These are phyloP conservation scores for Apostasia ramifera DNA, from an alignment of 106 monocot genomes.

Conservation along the genomic window DNA sequence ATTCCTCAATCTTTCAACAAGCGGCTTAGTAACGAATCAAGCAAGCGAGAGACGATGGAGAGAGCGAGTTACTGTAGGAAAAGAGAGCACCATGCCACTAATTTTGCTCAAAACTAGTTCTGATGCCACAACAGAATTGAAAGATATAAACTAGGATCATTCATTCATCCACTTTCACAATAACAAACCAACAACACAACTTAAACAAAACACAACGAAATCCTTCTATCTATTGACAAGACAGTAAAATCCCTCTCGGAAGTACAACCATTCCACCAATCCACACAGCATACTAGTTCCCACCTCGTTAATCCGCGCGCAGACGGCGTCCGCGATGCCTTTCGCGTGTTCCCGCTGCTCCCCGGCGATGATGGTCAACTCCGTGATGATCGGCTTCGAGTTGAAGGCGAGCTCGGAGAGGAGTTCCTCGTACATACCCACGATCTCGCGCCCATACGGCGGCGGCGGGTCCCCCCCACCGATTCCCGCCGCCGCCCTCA, in stretches of 20 bases:
- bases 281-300: background rate
- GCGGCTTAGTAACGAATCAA: background rate
- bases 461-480: conserved; percentile 9
- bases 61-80: background rate
- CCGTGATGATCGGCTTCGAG: conserved; percentile 94
- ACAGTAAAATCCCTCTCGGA: no score
- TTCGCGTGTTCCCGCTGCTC: conserved; percentile 48
- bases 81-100: no score
- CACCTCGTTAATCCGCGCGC: conserved; percentile 64
- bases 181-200: conserved; percentile 3
- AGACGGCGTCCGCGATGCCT: conserved; percentile 76
- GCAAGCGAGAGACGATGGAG: background rate
- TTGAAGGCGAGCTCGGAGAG: conserved; percentile 80
- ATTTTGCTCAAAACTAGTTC: no score
- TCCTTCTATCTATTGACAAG: background rate
- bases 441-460: conserved; percentile 34
- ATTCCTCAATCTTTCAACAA: background rate
- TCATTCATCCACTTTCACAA: background rate
- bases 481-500: conserved; percentile 1
- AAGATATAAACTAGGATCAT: background rate
- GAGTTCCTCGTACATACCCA: conserved; percentile 52
- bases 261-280: background rate
- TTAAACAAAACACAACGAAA: conserved; percentile 2
- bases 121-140: no score
- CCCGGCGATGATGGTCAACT: conserved; percentile 91